Conservation (phyloP, 2,329 filamentous ascomycete species). For the Alternaria viburni region DNA sequence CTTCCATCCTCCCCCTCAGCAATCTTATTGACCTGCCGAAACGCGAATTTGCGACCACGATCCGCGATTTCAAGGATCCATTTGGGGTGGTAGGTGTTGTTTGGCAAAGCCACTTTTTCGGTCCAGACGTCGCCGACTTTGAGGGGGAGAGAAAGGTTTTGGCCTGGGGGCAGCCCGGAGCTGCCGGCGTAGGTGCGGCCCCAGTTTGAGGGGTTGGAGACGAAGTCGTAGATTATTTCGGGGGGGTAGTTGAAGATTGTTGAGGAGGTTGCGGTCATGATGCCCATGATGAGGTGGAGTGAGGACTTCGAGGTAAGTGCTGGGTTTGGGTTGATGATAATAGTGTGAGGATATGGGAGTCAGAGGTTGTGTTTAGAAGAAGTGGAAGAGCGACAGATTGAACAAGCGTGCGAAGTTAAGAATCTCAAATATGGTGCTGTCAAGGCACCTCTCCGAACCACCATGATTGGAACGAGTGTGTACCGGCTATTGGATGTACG, state of each 20-base stretch:
- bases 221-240: background rate
- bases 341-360: too few relatives aligned
- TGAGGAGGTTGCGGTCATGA: background rate
- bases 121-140: background rate
- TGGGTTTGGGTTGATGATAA: accelerated
- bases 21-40: background rate
- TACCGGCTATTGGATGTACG: background rate
- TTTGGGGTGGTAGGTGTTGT: background rate
- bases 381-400: background rate
- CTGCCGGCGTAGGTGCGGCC: background rate
- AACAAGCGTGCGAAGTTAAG: background rate
- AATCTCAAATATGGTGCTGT: background rate
- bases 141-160: background rate
- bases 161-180: background rate
- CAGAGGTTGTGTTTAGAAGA: too few relatives aligned
- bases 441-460: background rate
- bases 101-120: background rate
- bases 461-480: background rate
- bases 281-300: background rate
- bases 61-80: background rate
- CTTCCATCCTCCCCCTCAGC: background rate
- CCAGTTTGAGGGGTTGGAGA: background rate
- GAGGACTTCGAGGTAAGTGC: too few relatives aligned
- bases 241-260: background rate
- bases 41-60: background rate